Evolutionary conservation across 768 basidiomycete species (phyloP).

Genomic region (Xerocomus spinulosus): DNA sequence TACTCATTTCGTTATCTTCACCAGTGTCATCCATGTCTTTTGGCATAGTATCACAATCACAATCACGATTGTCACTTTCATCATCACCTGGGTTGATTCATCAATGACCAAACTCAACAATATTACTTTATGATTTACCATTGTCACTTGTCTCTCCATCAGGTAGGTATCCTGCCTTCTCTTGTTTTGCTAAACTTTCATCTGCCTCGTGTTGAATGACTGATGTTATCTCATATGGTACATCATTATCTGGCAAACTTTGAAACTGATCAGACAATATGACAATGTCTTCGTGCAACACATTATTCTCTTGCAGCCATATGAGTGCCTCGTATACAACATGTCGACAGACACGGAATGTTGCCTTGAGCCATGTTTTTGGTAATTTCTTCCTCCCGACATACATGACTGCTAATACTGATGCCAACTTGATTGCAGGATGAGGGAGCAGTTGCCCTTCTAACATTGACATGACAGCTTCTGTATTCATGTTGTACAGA

Average conservation of each 20-base stretch:
- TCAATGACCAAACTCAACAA: too few species aligned
- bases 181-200: conserved; percentile 12
- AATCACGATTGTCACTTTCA: too few species aligned
- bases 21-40: too few species aligned
- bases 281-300: conserved; percentile 20
- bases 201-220: conserved; percentile 17
- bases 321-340: conserved; percentile 24
- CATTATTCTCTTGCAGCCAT: conserved; percentile 34
- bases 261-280: conserved; percentile 18
- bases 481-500: conserved; percentile 22
- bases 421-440: conserved; percentile 18
- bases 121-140: too few species aligned
- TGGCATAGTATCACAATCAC: too few species aligned
- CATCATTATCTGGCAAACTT: conserved; percentile 28
- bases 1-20: too few species aligned
- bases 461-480: conserved; percentile 16
- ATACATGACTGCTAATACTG: conserved; percentile 30
- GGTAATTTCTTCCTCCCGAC: conserved; percentile 24
- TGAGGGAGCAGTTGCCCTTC: conserved; percentile 26
- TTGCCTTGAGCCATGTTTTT: conserved; percentile 13
- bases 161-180: conserved; percentile 30
- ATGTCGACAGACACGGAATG: conserved; percentile 22
- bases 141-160: conserved; percentile 6
- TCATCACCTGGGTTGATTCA: too few species aligned
- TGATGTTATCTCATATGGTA: conserved; percentile 29